phyloP scores from a whole-genome alignment of 1,284 basidiomycete genomes.

The Xerocomus minutiporus region DNA sequence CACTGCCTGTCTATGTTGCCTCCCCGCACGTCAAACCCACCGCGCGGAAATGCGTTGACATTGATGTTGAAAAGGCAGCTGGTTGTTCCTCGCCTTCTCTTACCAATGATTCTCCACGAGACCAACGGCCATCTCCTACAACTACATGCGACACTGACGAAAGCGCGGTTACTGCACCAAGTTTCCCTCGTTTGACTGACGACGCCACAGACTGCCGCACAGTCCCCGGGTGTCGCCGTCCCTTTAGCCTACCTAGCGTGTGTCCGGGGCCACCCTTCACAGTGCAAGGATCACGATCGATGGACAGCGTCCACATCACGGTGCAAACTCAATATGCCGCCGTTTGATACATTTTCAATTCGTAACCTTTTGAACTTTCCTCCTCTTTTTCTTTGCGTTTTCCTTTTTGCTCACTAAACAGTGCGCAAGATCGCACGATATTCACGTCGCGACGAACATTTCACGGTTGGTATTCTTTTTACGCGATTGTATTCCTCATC shows the following conservation, averaged over 20 bases:
- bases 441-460: constrained; percentile 11
- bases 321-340: constrained; percentile 13
- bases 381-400: background rate
- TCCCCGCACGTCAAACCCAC: constrained; percentile 3
- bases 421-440: constrained; percentile 17
- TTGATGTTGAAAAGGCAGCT: constrained; percentile 15
- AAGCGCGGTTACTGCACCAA: too few species aligned
- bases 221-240: too few species aligned
- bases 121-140: too few species aligned
- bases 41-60: constrained; percentile 3
- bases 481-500: constrained; percentile 2
- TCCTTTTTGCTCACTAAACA: background rate
- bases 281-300: constrained; percentile 3
- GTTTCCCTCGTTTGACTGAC: too few species aligned
- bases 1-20: constrained; percentile 22
- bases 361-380: background rate
- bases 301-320: constrained; percentile 11
- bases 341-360: constrained; percentile 7
- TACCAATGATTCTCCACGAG: constrained; percentile 4
- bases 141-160: too few species aligned
- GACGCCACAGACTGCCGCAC: too few species aligned
- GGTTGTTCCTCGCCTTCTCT: constrained; percentile 17
- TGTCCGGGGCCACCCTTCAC: too few species aligned
- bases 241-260: too few species aligned
- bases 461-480: constrained; percentile 7